Percentiles rank a stretch among this genome's conserved stretches.
Conservation (phyloP, 345 rosid genomes). For the Alliaria petiolata region DNA sequence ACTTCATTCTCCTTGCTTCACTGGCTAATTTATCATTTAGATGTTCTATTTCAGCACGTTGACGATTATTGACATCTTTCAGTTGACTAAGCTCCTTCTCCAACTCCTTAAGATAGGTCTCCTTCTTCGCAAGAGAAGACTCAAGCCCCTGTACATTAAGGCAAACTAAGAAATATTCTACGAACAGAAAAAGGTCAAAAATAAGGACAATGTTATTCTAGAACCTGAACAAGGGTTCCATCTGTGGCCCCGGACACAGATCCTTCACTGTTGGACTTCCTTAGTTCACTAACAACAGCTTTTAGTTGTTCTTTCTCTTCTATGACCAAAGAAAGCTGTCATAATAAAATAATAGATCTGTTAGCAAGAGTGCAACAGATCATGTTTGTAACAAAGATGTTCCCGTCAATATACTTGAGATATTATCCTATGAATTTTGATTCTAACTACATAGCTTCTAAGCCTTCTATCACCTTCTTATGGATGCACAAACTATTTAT, state of each 20-base stretch:
- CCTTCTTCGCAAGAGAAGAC: conserved; percentile 69
- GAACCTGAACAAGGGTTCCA: conserved; percentile 56
- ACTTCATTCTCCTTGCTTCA: conserved; percentile 79
- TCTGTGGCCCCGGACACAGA: conserved; percentile 39
- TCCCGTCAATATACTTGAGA: conserved; percentile 7
- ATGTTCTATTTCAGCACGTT: conserved; percentile 61
- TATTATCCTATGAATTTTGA: background rate
- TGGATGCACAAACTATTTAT: background rate
- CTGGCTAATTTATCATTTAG: conserved; percentile 69
- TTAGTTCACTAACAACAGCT: conserved; percentile 49
- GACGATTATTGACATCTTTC: conserved; percentile 56
- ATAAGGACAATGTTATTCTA: conserved; percentile 8
- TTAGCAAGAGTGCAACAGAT: conserved; percentile 11
- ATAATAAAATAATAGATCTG: conserved; percentile 16
- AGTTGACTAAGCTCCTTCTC: conserved; percentile 58
- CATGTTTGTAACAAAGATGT: background rate
- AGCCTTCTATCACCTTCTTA: background rate
- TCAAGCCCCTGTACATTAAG: conserved; percentile 63
- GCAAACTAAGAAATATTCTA: conserved; percentile 8
- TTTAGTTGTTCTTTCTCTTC: conserved; percentile 80
- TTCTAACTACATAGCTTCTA: background rate
- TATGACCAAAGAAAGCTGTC: conserved; percentile 64
- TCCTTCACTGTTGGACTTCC: conserved; percentile 53
- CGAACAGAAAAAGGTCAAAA: background rate
- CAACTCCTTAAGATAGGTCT: conserved; percentile 59